Base-by-base conservation (phyloP, 176 grass and related monocot species). In the Eragrostis nindensis region DNA sequence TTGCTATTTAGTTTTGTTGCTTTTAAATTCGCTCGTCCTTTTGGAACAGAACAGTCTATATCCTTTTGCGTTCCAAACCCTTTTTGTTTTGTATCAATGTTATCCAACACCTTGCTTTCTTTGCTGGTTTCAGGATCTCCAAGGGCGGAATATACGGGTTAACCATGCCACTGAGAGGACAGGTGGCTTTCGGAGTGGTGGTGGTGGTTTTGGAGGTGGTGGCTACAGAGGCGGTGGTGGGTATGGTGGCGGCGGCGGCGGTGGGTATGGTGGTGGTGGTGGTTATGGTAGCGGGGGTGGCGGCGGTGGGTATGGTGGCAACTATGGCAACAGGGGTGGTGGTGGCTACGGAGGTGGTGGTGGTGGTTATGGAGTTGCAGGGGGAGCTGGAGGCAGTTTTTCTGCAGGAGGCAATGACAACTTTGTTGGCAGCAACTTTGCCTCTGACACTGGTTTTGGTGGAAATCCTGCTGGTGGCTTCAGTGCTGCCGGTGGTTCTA, bases 161-260 rank as follows among this genome's bases (percentile, higher is more conserved):
- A 87, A 91, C 55, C 70, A 71, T 85, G 92, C 92, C 39, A 86
- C 68, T 9, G 89, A 94, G 75, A 84, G 92, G 27, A 84, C 91
- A 0, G 6, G 81, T 43, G 87, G 91, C 29, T 81, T 82, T 63
- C 74, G 80, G 21, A 19, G 65, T 19, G 83, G 72, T 11, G 85
- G 52, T 7, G 63, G 25, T 0, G 83, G 67, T 1, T 74, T 29
- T 9, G 76, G 73, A 1, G 38, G 62, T 6, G 70, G 47, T 13
- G 56, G 75, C 24, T 54, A 67, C 1, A n/a, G n/a, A 11, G 13
- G 57, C 16, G 47, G 68, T 8, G 75, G 74, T 8, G 47, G 40
- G 22, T 53, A n/a, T n/a, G n/a, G n/a, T n/a, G n/a, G 66, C 3
- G 32, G 75, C 0, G 26, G 73, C 0, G 53, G 69, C 12, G 27